phyloP scores from a whole-genome alignment of 1,284 basidiomycete genomes.

The Apiotrichum gracile region DNA sequence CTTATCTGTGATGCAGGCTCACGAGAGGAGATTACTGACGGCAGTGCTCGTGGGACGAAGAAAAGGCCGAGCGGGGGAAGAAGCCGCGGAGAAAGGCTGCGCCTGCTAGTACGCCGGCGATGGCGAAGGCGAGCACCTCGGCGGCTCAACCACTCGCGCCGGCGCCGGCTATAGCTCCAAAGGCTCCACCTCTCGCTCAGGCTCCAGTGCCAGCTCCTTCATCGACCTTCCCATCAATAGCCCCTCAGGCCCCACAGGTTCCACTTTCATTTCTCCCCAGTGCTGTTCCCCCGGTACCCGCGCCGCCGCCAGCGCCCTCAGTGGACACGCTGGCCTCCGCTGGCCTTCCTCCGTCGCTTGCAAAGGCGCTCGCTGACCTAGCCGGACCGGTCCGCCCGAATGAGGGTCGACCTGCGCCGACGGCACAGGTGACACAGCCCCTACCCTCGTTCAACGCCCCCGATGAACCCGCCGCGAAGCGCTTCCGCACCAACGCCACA shows the following conservation, averaged over 20 bases:
- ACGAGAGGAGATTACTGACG: too few relatives aligned
- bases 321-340: not conserved
- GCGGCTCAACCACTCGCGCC: not conserved
- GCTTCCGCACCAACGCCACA: not conserved
- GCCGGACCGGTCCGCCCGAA: not conserved
- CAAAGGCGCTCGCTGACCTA: not conserved
- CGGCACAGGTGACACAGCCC: too few relatives aligned
- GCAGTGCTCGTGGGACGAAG: slow-evolving; percentile 4
- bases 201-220: not conserved
- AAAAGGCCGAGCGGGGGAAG: not conserved
- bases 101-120: too few relatives aligned
- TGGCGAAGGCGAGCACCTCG: not conserved
- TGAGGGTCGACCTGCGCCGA: not conserved
- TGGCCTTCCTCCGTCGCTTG: not conserved
- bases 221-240: too few relatives aligned
- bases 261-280: not conserved
- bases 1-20: not conserved
- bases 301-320: not conserved
- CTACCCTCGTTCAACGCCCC: not conserved
- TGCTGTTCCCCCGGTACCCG: not conserved
- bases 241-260: not conserved
- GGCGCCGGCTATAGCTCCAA: not conserved
- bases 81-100: not conserved
- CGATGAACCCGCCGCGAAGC: not conserved
- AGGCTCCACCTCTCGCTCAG: not conserved